Percentiles rank a stretch among this genome's conserved stretches.
phyloP scores from a whole-genome alignment of 192 early-diverging fungal species.

The Backusella parvicylindrica region DNA sequence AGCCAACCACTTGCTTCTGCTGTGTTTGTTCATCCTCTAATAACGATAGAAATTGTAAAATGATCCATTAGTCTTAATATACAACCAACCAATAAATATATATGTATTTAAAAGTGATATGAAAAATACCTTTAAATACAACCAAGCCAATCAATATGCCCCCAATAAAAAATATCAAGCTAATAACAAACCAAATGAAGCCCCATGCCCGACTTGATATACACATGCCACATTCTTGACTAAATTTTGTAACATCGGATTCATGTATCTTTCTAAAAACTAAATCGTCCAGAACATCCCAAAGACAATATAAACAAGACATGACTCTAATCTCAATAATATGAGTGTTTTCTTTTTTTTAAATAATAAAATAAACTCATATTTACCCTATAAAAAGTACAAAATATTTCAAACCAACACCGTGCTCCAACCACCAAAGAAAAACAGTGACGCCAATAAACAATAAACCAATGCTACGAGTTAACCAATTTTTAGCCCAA shows the following conservation, averaged over 20 bases:
- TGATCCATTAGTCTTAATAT: background rate
- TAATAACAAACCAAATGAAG: constrained; percentile 85
- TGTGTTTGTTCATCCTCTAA: constrained; percentile 30
- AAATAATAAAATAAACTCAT: background rate
- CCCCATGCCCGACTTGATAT: constrained; percentile 82
- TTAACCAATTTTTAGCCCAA: constrained; percentile 90
- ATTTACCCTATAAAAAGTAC: constrained; percentile 89
- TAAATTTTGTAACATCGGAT: constrained; percentile 89
- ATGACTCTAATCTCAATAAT: constrained; percentile 65
- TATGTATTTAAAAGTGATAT: too few species aligned
- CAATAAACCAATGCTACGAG: constrained; percentile 72
- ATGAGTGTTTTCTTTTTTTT: background rate
- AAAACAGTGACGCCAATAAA: constrained; percentile 80
- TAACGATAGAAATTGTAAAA: too few species aligned
- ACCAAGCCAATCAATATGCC: constrained; percentile 79
- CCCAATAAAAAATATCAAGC: constrained; percentile 74
- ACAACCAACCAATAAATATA: background rate
- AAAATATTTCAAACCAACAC: constrained; percentile 80
- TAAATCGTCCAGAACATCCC: constrained; percentile 96
- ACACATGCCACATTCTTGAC: constrained; percentile 62
- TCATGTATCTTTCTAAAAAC: constrained; percentile 87
- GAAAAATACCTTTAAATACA: constrained; percentile 65
- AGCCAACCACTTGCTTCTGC: constrained; percentile 26
- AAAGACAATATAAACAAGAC: constrained; percentile 87
- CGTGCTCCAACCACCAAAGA: constrained; percentile 82